phyloP scores from a whole-genome alignment of 108 stramenopile species.

The Stephanodiscus triporus region DNA sequence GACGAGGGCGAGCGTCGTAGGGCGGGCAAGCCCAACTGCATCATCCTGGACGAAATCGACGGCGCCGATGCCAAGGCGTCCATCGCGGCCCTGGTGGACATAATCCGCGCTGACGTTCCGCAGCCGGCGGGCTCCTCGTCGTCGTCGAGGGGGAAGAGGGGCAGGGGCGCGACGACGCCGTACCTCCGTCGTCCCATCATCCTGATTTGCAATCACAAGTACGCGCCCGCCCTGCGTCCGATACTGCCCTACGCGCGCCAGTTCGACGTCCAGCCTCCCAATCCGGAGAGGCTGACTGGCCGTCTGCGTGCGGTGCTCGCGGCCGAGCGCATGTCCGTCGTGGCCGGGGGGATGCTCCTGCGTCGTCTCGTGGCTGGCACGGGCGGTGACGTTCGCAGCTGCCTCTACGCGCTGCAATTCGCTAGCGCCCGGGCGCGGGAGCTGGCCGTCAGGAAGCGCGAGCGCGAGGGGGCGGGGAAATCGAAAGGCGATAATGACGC shows the following conservation, averaged over 20 bases:
- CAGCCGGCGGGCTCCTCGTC: background rate
- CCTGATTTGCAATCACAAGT: slow-evolving; percentile 98
- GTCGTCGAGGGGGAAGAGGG: slow-evolving; percentile 37
- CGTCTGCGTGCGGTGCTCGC: slow-evolving; percentile 82
- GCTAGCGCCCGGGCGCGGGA: slow-evolving; percentile 62
- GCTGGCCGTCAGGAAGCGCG: slow-evolving; percentile 34
- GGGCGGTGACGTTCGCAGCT: slow-evolving; percentile 91
- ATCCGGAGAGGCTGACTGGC: slow-evolving; percentile 69
- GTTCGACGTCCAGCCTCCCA: slow-evolving; percentile 81
- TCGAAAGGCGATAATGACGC: background rate
- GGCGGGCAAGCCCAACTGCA: slow-evolving; percentile 74
- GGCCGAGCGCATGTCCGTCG: slow-evolving; percentile 64
- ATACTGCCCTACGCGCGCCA: slow-evolving; percentile 85
- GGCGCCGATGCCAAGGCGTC: slow-evolving; percentile 92
- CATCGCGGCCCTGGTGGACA: slow-evolving; percentile 82
- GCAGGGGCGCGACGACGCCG: slow-evolving; percentile 21
- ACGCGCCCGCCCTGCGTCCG: slow-evolving; percentile 91
- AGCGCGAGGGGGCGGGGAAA: slow-evolving; percentile 14
- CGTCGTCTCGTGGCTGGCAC: slow-evolving; percentile 66
- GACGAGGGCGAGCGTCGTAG: slow-evolving; percentile 24
- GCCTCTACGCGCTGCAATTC: slow-evolving; percentile 94
- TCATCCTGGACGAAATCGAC: slow-evolving; percentile 97
- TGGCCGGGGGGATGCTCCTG: slow-evolving; percentile 60
- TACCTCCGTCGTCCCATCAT: slow-evolving; percentile 92
- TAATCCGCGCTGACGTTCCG: slow-evolving; percentile 86